Evolutionary conservation across 2,329 filamentous ascomycete species (phyloP).

Genomic region (Curvularia spicifera): DNA sequence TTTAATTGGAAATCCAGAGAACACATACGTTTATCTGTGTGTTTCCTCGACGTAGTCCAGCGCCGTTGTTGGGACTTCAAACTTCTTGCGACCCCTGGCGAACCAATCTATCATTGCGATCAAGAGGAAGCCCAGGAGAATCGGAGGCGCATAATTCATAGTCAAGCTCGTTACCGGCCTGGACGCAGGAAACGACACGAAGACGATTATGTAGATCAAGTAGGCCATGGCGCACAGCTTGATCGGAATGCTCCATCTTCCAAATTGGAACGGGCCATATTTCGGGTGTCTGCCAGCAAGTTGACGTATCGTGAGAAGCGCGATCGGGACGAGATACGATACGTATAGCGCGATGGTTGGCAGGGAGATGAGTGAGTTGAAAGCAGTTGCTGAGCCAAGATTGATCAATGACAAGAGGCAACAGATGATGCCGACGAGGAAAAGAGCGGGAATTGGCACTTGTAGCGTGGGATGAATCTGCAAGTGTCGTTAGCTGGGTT

Average conservation of each 20-base stretch:
- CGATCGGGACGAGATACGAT: conserved; percentile 36
- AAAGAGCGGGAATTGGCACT: conserved; percentile 27
- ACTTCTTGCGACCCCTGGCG: conserved; percentile 21
- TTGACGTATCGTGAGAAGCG: conserved; percentile 30
- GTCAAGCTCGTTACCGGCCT: conserved; percentile 21
- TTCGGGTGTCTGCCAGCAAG: conserved; percentile 15
- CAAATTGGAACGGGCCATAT: conserved; percentile 43
- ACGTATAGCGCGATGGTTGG: conserved; percentile 30
- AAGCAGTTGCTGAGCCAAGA: conserved; percentile 48
- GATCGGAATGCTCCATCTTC: conserved; percentile 42
- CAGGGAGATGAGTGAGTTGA: conserved; percentile 49
- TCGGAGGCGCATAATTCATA: conserved; percentile 27
- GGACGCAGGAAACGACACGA: conserved; percentile 40
- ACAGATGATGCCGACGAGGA: conserved; percentile 36
- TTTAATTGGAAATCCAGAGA: too few relatives aligned
- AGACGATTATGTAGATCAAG: conserved; percentile 44
- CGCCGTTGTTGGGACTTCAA: conserved; percentile 17
- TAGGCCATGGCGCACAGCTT: conserved; percentile 46
- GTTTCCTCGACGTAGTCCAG: conserved; percentile 3
- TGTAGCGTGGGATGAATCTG: conserved; percentile 27
- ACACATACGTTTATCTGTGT: not conserved
- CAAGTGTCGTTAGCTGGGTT: conserved; percentile 8
- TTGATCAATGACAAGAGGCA: conserved; percentile 51
- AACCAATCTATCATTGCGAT: conserved; percentile 28
- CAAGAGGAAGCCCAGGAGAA: conserved; percentile 20